Base-by-base conservation (phyloP, 805 yeast genomes). In the Candida tibetensis region DNA sequence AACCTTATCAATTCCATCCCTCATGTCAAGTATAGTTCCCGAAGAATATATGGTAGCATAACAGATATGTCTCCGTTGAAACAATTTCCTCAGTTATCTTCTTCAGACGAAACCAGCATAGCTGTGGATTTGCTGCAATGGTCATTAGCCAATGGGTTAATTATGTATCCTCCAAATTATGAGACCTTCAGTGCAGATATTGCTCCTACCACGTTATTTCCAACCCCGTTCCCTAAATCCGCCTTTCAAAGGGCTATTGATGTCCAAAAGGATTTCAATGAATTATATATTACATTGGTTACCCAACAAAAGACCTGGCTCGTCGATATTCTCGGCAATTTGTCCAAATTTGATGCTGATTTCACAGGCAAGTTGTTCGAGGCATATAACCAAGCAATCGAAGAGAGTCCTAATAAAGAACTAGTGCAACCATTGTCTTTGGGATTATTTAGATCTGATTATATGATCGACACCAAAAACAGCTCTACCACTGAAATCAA, bases 381-480 rank as follows among this genome's bases (percentile, higher is more conserved):
- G 13, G 65, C 82, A 21, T 79, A 86, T 57, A 32, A 65, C 35
- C 57, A 66, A 45, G 81, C 85, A 1, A 42, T 62, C 22, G 53
- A 69, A 23, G 57, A 59, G 31, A 79, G 82, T 1, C 53, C 55
- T 16, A 18, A 22, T 16, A 62, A 64, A 4, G 47, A 53, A 16
- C 65, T 80, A 27, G 64, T 62, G 2, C 96, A 85, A 55, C 77
- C 80, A 1, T 68, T 86, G 26, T 76, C 89, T 0, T 69, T 90
- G 31, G 98, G 97, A 0, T 61, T 93, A 7, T 90, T 89, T 60
- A 76, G 99, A 58, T 83, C 95, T 0, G 99, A 93, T 55, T 93
- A 91, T 53, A 79, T 93, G 80, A 55, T 60, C 40, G 70, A 72
- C 28, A 58, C 62, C 16, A 55, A 58, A 5, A 63, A 64, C 35